phyloP scores from a whole-genome alignment of 441 rosid genomes.

The Brassica hybrid region DNA sequence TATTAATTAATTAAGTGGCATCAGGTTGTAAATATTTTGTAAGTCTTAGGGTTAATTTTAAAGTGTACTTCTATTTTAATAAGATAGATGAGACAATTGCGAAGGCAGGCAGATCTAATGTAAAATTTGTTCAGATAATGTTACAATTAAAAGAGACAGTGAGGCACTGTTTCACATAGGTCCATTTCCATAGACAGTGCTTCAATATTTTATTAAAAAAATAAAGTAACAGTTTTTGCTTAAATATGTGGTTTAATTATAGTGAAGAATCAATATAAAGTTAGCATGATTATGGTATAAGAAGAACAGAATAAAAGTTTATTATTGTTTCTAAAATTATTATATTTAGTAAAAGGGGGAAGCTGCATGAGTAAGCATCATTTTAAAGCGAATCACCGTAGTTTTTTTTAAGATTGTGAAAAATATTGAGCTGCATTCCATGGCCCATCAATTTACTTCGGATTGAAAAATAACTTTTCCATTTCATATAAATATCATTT shows the following conservation, averaged over 20 bases:
- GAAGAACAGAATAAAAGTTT: too few relatives aligned
- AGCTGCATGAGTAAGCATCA: not conserved
- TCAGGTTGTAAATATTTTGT: too few relatives aligned
- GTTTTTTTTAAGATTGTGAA: too few relatives aligned
- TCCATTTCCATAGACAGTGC: not conserved
- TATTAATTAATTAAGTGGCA: too few relatives aligned
- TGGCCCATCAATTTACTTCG: too few relatives aligned
- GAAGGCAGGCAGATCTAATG: constrained; percentile 21
- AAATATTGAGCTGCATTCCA: too few relatives aligned
- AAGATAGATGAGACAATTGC: not conserved
- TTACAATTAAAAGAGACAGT: not conserved
- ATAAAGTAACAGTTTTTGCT: constrained; percentile 1
- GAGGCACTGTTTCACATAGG: constrained; percentile 13
- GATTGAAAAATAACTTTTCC: too few relatives aligned
- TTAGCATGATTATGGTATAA: not conserved
- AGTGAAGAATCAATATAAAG: not conserved
- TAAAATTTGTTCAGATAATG: constrained; percentile 10
- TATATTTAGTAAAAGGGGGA: not conserved
- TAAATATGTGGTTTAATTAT: not conserved
- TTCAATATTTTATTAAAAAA: not conserved
- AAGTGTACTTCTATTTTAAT: too few relatives aligned
- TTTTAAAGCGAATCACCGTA: too few relatives aligned
- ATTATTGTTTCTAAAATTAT: not conserved
- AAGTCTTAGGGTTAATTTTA: too few relatives aligned
- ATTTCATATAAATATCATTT: too few relatives aligned